These are phyloP conservation scores for Persicaria tinctoria DNA, from an alignment of 148 eudicot genomes.

Conservation along the genomic window DNA sequence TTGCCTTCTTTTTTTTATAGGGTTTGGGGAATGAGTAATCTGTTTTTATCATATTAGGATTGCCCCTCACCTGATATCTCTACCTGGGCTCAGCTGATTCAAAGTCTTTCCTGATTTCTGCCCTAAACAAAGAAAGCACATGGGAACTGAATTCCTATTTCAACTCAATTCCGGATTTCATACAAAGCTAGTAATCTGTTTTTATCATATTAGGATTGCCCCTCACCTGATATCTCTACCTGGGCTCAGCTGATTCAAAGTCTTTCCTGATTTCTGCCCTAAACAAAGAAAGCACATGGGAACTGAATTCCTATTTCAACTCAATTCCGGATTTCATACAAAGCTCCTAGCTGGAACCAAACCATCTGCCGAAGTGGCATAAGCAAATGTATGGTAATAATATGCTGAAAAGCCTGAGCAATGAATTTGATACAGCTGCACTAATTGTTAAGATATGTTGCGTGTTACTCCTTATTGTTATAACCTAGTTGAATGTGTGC, in stretches of 20 bases:
- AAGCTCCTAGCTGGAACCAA: neutral
- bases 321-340: neutral
- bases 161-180: neutral
- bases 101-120: neutral
- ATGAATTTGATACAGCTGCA: neutral
- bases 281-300: neutral
- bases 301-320: neutral
- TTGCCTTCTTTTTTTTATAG: neutral
- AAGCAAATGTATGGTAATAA: neutral
- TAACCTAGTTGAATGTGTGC: neutral
- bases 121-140: neutral
- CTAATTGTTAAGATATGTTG: neutral
- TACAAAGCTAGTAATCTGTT: neutral
- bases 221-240: no score
- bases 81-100: no score
- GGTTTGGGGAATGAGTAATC: neutral
- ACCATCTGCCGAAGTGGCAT: neutral
- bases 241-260: no score
- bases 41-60: no score
- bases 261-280: neutral
- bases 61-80: no score
- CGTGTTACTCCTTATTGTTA: neutral
- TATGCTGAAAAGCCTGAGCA: neutral
- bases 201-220: no score
- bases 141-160: neutral